phyloP scores from a whole-genome alignment of 495 filamentous ascomycete species.

The Daldinia caldariorum region DNA sequence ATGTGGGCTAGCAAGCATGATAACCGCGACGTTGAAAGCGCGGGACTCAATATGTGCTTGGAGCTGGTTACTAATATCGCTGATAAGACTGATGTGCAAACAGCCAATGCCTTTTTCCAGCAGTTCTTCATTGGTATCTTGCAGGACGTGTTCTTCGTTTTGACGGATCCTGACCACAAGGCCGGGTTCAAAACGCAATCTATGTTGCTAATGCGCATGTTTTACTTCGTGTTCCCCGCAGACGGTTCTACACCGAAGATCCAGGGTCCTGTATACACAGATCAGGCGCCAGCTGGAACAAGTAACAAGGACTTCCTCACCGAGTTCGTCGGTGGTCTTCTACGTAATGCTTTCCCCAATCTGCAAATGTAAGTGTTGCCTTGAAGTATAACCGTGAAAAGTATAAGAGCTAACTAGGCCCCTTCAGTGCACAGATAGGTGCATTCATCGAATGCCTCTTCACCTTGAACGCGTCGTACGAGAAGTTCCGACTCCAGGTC shows the following conservation, averaged over 20 bases:
- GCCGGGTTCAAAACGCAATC: conserved; percentile 98
- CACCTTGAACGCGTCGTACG: conserved; percentile 78
- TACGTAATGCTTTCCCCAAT: conserved; percentile 93
- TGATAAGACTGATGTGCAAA: conserved; percentile 82
- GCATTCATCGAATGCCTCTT: conserved; percentile 90
- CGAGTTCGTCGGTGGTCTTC: conserved; percentile 82
- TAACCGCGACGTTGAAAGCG: conserved; percentile 96
- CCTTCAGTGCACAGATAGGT: conserved; percentile 78
- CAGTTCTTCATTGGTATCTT: conserved; percentile 95
- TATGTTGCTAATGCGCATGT: conserved; percentile 91
- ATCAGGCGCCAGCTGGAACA: conserved; percentile 82
- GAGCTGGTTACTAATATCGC: conserved; percentile 98
- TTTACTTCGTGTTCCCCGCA: conserved; percentile 81
- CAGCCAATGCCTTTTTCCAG: conserved; percentile 94
- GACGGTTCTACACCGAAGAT: conserved; percentile 78
- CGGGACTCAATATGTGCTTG: conserved; percentile 98
- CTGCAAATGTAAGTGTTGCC: conserved; percentile 80
- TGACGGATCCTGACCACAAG: conserved; percentile 98
- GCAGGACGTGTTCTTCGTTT: conserved; percentile 97
- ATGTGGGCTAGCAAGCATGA: conserved; percentile 99
- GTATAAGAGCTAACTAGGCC: conserved; percentile 49
- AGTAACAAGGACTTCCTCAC: conserved; percentile 88
- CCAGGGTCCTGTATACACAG: conserved; percentile 85
- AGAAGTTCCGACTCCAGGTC: conserved; percentile 90
- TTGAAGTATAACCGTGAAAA: background rate